A percentile compares a stretch with the other conserved stretches of the same genome.
Conservation (phyloP, 352 stramenopile genomes). For the Blastocystis sp. region DNA sequence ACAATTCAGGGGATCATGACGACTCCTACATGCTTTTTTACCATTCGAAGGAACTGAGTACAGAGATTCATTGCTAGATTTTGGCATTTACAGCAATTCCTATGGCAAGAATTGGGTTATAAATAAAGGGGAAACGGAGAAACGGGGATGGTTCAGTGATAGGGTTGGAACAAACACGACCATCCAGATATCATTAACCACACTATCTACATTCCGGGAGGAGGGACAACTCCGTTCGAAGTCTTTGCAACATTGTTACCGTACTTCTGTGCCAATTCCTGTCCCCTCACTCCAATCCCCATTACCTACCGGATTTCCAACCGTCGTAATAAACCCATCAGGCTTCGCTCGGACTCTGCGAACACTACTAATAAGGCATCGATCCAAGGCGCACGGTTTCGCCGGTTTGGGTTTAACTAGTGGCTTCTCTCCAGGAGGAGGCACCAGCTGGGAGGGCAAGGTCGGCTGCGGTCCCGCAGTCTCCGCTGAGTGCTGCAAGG, state of each 20-base stretch:
- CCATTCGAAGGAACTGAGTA: not conserved
- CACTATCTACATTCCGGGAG: not conserved
- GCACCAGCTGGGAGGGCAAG: not conserved
- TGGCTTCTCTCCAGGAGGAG: not conserved
- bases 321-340: constrained; percentile 48
- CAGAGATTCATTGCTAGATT: not conserved
- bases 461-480: not conserved
- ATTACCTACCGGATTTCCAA: constrained; percentile 25
- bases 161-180: not conserved
- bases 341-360: not conserved
- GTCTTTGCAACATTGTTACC: not conserved
- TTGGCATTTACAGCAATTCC: not conserved
- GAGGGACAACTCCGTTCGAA: not conserved
- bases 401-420: constrained; percentile 4
- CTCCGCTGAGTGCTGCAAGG: no score
- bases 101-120: not conserved
- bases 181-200: not conserved
- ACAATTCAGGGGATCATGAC: not conserved
- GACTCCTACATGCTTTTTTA: constrained; percentile 14
- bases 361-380: not conserved
- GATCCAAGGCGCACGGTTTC: not conserved
- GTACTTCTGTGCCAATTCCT: constrained; percentile 41
- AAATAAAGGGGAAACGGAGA: not conserved
- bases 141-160: not conserved
- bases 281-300: not conserved